These are phyloP conservation scores for Colletotrichum agaves DNA, from an alignment of 2,329 filamentous ascomycete genomes.

Conservation along the genomic window DNA sequence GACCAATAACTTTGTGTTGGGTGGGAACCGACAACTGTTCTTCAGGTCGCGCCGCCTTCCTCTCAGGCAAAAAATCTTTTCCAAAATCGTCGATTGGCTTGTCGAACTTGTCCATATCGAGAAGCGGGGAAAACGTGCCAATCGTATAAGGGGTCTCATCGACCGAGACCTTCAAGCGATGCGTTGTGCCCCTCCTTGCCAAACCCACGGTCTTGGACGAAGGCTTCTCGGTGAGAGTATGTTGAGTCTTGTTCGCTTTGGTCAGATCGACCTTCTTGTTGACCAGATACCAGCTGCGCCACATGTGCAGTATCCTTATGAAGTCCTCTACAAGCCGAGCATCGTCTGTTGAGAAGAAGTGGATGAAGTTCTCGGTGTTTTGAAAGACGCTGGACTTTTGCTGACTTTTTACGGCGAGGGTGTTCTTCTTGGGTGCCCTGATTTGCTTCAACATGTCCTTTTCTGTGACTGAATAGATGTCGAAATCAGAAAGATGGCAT, in stretches of 20 bases:
- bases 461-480: constrained; percentile 83
- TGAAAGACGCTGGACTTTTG: constrained; percentile 88
- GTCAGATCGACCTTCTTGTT: constrained; percentile 70
- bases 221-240: constrained; percentile 42
- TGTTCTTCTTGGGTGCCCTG: constrained; percentile 85
- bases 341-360: constrained; percentile 90
- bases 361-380: constrained; percentile 85
- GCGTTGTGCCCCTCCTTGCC: constrained; percentile 44
- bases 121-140: constrained; percentile 74
- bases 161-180: constrained; percentile 53
- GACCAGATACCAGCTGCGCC: constrained; percentile 93
- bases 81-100: constrained; percentile 62
- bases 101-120: constrained; percentile 71
- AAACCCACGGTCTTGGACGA: constrained; percentile 45
- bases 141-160: constrained; percentile 70
- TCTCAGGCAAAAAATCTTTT: constrained; percentile 52
- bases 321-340: constrained; percentile 73
- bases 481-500: constrained; percentile 91
- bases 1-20: constrained; percentile 25
- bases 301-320: constrained; percentile 76
- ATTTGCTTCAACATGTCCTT: constrained; percentile 75
- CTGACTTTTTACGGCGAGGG: constrained; percentile 91
- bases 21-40: constrained; percentile 15
- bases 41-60: constrained; percentile 14
- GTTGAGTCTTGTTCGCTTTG: constrained; percentile 46